phyloP scores from a whole-genome alignment of 108 stramenopile genomes.

The Cyclotella choctawhatcheeana region DNA sequence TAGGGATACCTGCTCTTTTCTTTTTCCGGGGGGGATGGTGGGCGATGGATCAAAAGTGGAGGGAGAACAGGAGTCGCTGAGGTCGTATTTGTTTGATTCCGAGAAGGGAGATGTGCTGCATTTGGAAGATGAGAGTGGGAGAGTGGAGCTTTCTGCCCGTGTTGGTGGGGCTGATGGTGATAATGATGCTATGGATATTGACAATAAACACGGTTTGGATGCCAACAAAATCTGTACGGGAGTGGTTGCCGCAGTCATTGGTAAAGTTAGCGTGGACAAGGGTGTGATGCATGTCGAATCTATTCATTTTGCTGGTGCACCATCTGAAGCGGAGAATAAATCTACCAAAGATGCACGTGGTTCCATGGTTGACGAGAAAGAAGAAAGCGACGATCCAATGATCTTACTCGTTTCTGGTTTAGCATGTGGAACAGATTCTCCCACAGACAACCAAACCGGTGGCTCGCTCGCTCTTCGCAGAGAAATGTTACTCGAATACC shows the following conservation, averaged over 20 bases:
- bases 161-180: conserved; percentile 6
- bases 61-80: conserved; percentile 43
- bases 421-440: conserved; percentile 58
- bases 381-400: conserved; percentile 37
- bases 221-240: conserved; percentile 69
- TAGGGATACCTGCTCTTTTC: conserved; percentile 32
- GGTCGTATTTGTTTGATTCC: conserved; percentile 35
- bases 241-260: conserved; percentile 71
- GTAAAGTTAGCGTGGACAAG: conserved; percentile 51
- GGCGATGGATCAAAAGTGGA: neutral
- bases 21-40: conserved; percentile 18
- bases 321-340: conserved; percentile 16
- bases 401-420: conserved; percentile 78
- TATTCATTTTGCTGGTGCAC: conserved; percentile 57
- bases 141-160: conserved; percentile 59
- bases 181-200: conserved; percentile 7
- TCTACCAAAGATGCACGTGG: conserved; percentile 7
- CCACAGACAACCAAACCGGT: conserved; percentile 39
- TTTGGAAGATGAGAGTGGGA: conserved; percentile 87
- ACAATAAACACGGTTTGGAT: conserved; percentile 24
- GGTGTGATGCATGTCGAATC: conserved; percentile 74
- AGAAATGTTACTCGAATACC: conserved; percentile 78
- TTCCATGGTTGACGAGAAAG: neutral
- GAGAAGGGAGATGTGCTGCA: conserved; percentile 63
- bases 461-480: conserved; percentile 62